Evolutionary conservation across 1,284 basidiomycete species (phyloP), one percentile per base, ranked within the genome.

Genomic region (Xanthoconium separans): DNA sequence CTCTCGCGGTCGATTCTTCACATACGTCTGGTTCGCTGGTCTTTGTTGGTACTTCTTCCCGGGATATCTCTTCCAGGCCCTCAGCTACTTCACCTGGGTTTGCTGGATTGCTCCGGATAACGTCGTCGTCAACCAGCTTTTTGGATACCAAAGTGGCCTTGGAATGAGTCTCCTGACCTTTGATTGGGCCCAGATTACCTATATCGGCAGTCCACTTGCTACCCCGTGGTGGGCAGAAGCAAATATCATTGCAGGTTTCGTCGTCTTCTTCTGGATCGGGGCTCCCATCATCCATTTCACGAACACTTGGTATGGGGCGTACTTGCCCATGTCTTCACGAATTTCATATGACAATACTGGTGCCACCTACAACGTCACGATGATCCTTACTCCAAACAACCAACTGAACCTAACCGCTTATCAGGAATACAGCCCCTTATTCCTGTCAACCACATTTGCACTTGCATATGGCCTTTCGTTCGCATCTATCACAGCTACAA

Each of bases 41-140:
- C 77, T 81, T 43, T 58, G 73, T 5, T 96, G 87, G 83, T 95
- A 89, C 65, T 72, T 87, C 62, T 65, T 84, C 55, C 83, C 82
- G 51, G 90, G 90, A 2, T 95, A 91, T 72, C 73, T 95, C 49
- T 83, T 83, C 76, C 77, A 77, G 37, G 88, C 82, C 0, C 76
- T 92, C 29, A 78, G 65, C 13, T 75, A 75, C 57, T 88, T 87
- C 65, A 80, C 81, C 16, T 91, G 84, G 80, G 77, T 87, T 22
- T 90, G 87, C 72, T 93, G 90, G 90, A 84, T 90, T 54, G 80
- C 76, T 10, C 92, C 92, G 0, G 82, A 94, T 55, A 84, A 87
- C 59, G 58, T 80, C 58, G 75, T 75, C 47, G 72, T 87, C 58
- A 87, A 87, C 68, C 82, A 92, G 62, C 77, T 96, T 47, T 95